Base-by-base conservation (phyloP, 106 monocot genomes). In the Acorus calamus region DNA sequence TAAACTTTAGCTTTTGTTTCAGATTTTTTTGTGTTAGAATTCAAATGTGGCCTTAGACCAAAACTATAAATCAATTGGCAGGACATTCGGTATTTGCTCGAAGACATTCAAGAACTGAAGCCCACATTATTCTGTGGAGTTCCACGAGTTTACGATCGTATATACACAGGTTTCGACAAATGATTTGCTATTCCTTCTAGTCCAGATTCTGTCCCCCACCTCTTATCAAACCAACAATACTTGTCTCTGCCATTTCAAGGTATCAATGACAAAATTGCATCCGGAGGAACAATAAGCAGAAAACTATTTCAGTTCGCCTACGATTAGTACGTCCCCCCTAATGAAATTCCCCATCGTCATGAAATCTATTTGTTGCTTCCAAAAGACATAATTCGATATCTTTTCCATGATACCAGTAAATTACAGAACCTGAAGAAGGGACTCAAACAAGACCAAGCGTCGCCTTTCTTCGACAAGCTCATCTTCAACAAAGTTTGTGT, bases 101-200 rank as follows among this genome's bases (percentile, higher is more conserved):
- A 90, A 14, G 94, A 96, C 64, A 69, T 91, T 42, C 87, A 85
- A 49, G 76, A 78, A 66, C 55, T 96, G 50, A 90, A 85, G 63
- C 94, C 94, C 4, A 90, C 94, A 62, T 14, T 96, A 14, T 86
- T 96, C 67, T 87, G 87, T 59, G 94, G 90, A 52, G 94, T 96
- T 4, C 94, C 94, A 44, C 74, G 94, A 70, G 84, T 96, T 68
- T 96, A 80, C 63, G 94, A 96, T 44, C 94, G 90, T 8, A 78
- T 96, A 47, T 87, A 96, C 48, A 61, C 84, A 74, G 84, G 94
- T 86, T 56, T 50, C 66, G 46, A 43, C 9, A 1, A 28, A 28
- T 28, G 28, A 28, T 28, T 28, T 28, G 0, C 28, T 28, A 28
- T 28, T 28, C 28, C 28, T 28, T 28, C 28, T 28, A 28, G 28